Evolutionary conservation across 495 filamentous ascomycete genomes (phyloP).

Genomic region (Hypomontagnella submonticulosa): DNA sequence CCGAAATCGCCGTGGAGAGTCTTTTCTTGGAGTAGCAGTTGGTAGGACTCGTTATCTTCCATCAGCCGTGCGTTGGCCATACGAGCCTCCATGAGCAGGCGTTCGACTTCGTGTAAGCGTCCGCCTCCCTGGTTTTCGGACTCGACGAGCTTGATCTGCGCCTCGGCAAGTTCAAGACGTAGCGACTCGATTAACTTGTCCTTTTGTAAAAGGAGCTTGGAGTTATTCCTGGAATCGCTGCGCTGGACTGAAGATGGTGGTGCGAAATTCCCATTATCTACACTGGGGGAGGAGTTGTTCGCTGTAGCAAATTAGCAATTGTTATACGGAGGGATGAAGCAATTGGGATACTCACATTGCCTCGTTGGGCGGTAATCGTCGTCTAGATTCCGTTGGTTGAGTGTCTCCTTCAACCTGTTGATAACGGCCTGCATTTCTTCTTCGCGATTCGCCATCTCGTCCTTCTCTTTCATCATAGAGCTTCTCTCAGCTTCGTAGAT

Average conservation of each 20-base stretch:
- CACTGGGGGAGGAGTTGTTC: constrained; percentile 65
- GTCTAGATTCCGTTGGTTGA: constrained; percentile 77
- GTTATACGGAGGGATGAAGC: constrained; percentile 18
- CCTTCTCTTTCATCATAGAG: constrained; percentile 88
- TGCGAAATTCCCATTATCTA: constrained; percentile 81
- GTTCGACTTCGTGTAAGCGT: constrained; percentile 86
- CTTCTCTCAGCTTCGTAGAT: constrained; percentile 91
- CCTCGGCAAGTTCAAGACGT: constrained; percentile 89
- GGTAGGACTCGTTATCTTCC: constrained; percentile 99
- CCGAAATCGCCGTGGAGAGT: constrained; percentile 94
- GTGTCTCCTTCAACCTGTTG: constrained; percentile 86
- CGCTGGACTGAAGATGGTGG: constrained; percentile 84
- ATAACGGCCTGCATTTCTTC: constrained; percentile 90
- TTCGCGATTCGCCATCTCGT: constrained; percentile 82
- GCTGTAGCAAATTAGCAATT: constrained; percentile 46
- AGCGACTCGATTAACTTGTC: constrained; percentile 95
- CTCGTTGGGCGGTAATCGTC: constrained; percentile 73
- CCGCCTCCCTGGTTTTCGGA: constrained; percentile 91
- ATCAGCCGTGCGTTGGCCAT: constrained; percentile 95
- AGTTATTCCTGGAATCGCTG: constrained; percentile 84
- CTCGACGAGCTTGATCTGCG: constrained; percentile 94
- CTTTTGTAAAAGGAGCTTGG: constrained; percentile 89
- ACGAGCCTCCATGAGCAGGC: constrained; percentile 84
- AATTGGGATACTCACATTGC: constrained; percentile 67
- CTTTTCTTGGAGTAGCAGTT: constrained; percentile 90